Base-by-base conservation (phyloP, 768 basidiomycete genomes). In the Boletus sp. region DNA sequence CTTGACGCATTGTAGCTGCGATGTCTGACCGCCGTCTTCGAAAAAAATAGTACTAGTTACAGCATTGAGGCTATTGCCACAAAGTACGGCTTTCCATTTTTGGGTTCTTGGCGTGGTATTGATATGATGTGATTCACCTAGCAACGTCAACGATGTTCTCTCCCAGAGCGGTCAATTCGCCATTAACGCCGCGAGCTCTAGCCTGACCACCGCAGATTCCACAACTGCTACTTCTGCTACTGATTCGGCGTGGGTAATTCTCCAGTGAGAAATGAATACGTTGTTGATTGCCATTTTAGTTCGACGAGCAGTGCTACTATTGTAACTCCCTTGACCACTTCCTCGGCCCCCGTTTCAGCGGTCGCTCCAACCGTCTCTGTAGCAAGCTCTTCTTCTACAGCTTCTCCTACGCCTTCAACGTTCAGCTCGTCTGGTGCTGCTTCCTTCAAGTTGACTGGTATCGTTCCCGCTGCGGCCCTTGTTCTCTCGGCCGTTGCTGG, bases 401-500 rank as follows among this genome's bases (percentile, higher is more conserved):
- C 73, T 10, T 47, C 67, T 4, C 44, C 75, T 5, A 47, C 71
- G 2, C 61, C 67, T 24, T 59, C 68, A 4, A 29, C 11, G 20
- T 62, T 71, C 47, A 70, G 33, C 47, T 46, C 44, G 30, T 44
- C 50, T 46, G 69, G 68, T 33, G 74, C 73, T 14, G 58, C 69
- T 18, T 70, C 74, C 17, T 64, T 72, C 59, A 77, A 72, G 59
- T 32, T 61, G 48, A 57, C 55, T 52, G 76, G 71, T 47, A 58
- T 67, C 49, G 76, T 72, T 44, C 70, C 73, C 12, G 47, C 71
- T 29, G 75, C 72, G 3, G 74, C 69, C 14, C 65, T 76, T 7
- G 62, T 78, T 20, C 64, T 82, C 36, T 80, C 82, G 18, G 78
- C 74, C 0, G 64, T 79, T 39, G 83, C 78, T 39, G 84, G 84